A percentile compares a stretch with the other conserved stretches of the same genome.
phyloP scores from a whole-genome alignment of 1,284 basidiomycete genomes.

The Boletus semigastroideus region DNA sequence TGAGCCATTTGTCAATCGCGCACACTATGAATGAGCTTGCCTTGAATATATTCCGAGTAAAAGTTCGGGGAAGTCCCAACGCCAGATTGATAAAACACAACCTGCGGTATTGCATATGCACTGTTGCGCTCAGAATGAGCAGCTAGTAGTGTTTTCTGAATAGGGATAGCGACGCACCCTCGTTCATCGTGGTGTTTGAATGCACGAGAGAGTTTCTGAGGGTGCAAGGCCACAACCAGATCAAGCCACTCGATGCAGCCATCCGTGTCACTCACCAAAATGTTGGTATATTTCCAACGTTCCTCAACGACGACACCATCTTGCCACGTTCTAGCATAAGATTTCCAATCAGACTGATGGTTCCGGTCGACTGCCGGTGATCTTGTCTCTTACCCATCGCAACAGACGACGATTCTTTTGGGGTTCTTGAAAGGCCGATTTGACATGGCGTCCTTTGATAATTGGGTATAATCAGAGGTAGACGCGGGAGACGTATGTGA shows the following conservation, averaged over 20 bases:
- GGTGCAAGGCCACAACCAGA: slow-evolving; percentile 36
- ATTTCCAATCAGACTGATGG: background rate
- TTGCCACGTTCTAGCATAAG: slow-evolving; percentile 34
- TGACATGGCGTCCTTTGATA: background rate
- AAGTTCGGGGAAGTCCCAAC: slow-evolving; percentile 61
- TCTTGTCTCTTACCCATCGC: slow-evolving; percentile 56
- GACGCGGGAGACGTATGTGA: slow-evolving; percentile 15
- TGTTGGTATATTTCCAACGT: slow-evolving; percentile 60
- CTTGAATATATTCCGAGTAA: slow-evolving; percentile 55
- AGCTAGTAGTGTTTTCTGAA: background rate
- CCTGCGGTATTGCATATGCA: slow-evolving; percentile 52
- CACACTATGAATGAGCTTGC: slow-evolving; percentile 23
- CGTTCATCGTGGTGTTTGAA: slow-evolving; percentile 59
- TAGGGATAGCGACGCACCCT: slow-evolving; percentile 33
- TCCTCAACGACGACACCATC: slow-evolving; percentile 47
- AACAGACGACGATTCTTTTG: slow-evolving; percentile 67
- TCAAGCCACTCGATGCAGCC: background rate
- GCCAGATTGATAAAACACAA: slow-evolving; percentile 72
- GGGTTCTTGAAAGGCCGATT: slow-evolving; percentile 26
- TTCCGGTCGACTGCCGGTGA: background rate
- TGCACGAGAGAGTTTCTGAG: slow-evolving; percentile 44
- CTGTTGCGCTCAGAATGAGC: slow-evolving; percentile 25
- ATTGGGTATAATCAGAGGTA: background rate
- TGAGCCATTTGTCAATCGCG: slow-evolving; percentile 5
- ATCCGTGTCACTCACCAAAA: slow-evolving; percentile 45